phyloP scores from a whole-genome alignment of 495 filamentous ascomycete species.

The Aspergillus incahuasiensis region DNA sequence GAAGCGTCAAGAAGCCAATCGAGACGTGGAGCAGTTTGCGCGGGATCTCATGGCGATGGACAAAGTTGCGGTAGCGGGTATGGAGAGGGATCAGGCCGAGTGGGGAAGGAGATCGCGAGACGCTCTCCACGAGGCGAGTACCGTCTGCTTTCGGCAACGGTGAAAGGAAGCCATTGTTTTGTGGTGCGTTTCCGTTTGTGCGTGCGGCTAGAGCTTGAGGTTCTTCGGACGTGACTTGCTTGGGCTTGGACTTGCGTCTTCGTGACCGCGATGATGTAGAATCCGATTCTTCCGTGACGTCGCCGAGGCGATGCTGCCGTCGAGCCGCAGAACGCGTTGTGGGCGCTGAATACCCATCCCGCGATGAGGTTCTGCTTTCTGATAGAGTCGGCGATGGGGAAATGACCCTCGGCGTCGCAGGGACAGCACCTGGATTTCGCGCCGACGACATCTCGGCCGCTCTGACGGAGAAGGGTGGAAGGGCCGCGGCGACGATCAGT shows the following conservation, averaged over 20 bases:
- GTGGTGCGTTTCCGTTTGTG: constrained; percentile 35
- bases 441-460: constrained; percentile 41
- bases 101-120: constrained; percentile 85
- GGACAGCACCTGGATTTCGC: constrained; percentile 39
- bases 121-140: constrained; percentile 51
- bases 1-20: constrained; percentile 88
- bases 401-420: constrained; percentile 65
- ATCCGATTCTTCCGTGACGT: constrained; percentile 37
- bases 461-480: constrained; percentile 45
- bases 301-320: constrained; percentile 40
- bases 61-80: constrained; percentile 46
- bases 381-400: constrained; percentile 65
- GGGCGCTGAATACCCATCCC: constrained; percentile 56
- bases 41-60: constrained; percentile 48
- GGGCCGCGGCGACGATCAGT: constrained; percentile 37
- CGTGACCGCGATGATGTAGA: constrained; percentile 34
- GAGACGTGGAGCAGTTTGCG: constrained; percentile 65
- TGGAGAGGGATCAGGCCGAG: constrained; percentile 95
- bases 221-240: constrained; percentile 38
- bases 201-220: constrained; percentile 1
- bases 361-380: constrained; percentile 36
- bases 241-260: constrained; percentile 39
- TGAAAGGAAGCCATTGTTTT: constrained; percentile 66
- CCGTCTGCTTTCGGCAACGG: constrained; percentile 54
- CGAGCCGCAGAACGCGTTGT: constrained; percentile 60